Evolutionary conservation across 2,329 filamentous ascomycete genomes (phyloP), one percentile per base, ranked within the genome.

Genomic region (Onygenales sp.): DNA sequence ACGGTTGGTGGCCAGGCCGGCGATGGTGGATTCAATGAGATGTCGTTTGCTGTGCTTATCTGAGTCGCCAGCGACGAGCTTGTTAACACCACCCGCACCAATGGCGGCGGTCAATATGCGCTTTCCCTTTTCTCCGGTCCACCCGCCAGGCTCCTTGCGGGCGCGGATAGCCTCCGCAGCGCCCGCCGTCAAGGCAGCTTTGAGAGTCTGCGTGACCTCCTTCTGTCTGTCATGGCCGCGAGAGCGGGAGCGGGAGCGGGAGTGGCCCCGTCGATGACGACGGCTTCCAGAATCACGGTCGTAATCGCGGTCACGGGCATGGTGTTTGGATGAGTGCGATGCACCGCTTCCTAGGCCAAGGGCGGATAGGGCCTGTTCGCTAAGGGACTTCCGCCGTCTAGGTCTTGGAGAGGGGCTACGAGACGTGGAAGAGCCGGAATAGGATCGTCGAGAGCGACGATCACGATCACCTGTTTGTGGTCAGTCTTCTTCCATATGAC

Each of bases 131-230:
- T 88, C 86, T 39, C 91, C 92, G 58, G 85, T 86, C 90, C 91
- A 96, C 43, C 85, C 82, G 52, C 92, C 92, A 2, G 89, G 87
- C 57, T 93, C 87, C 63, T 92, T 95, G 67, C 91, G 85, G 53
- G 90, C 85, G 57, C 88, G 86, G 77, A 95, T 95, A 42, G 92
- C 92, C 70, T 96, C 91, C 52, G 90, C 87, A 42, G 91, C 92
- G 62, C 90, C 92, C 33, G 92, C 91, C 46, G 95, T 81, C 40
- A 96, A 77, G 17, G 91, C 93, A 36, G 92, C 91, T 75, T 93
- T 92, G 67, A 91, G 88, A 36, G 90, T 90, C 71, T 95, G 89
- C 60, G 90, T 84, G 46, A 88, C 81, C 62, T 87, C 87, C 50
- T 76, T 69, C 68, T 75, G 65, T 42, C 75, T 77, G 54, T 81